A percentile compares a stretch with the other conserved stretches of the same genome.
Conservation (phyloP, 2,329 filamentous ascomycete species). For the Xylaria polymorpha region DNA sequence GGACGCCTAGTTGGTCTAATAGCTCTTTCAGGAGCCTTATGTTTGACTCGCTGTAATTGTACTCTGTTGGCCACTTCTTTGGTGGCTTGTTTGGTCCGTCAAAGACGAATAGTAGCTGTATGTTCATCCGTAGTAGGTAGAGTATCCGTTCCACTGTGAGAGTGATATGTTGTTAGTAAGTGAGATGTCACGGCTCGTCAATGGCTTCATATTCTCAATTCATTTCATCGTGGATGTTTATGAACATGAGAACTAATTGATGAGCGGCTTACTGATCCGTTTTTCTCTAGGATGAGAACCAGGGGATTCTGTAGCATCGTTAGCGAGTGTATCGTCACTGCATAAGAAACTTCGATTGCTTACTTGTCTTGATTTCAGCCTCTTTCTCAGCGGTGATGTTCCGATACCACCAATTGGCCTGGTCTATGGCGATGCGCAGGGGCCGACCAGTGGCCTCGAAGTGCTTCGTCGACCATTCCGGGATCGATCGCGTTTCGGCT, state of each 20-base stretch:
- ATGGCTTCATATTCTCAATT: conserved; percentile 4
- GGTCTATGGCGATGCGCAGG: conserved; percentile 45
- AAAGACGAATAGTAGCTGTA: conserved; percentile 65
- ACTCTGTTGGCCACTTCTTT: conserved; percentile 33
- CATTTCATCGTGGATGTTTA: not conserved
- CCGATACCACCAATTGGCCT: conserved; percentile 42
- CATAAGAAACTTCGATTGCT: conserved; percentile 1
- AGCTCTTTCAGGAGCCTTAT: conserved; percentile 51
- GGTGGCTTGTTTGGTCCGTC: conserved; percentile 59
- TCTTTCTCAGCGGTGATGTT: conserved; percentile 39
- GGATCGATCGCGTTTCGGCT: conserved; percentile 35
- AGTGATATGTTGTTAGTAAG: conserved; percentile 25
- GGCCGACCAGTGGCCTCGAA: conserved; percentile 41
- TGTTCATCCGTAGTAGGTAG: conserved; percentile 54
- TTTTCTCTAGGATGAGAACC: conserved; percentile 43
- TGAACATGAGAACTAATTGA: not conserved
- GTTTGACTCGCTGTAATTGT: conserved; percentile 51
- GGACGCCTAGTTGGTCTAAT: conserved; percentile 55
- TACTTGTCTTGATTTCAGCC: conserved; percentile 36
- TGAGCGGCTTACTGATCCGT: conserved; percentile 34
- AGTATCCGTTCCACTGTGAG: conserved; percentile 53
- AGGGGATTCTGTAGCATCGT: conserved; percentile 39
- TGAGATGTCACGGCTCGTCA: not conserved
- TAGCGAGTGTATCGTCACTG: not conserved
- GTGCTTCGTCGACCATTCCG: conserved; percentile 42